Evolutionary conservation across 352 stramenopile species (phyloP).

Genomic region (Phytophthora lateralis): DNA sequence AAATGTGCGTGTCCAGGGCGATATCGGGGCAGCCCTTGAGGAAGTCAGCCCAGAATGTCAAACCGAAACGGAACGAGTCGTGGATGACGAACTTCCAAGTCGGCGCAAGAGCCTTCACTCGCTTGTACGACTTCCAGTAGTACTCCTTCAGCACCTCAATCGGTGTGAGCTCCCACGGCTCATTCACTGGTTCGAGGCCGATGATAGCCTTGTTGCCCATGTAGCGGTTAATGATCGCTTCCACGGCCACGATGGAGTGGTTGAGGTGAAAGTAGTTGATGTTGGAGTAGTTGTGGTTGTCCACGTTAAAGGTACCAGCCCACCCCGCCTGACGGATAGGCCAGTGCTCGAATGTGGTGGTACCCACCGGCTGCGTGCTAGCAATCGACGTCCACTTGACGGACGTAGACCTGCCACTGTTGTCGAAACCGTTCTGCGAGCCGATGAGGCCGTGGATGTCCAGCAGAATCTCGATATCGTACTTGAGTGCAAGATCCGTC

Average conservation of each 20-base stretch:
- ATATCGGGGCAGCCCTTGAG: slow-evolving; percentile 91
- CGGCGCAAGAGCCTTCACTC: slow-evolving; percentile 90
- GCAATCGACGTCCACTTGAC: slow-evolving; percentile 92
- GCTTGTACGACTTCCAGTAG: slow-evolving; percentile 97
- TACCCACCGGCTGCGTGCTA: slow-evolving; percentile 77
- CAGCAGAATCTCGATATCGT: slow-evolving; percentile 90
- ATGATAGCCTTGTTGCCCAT: slow-evolving; percentile 89
- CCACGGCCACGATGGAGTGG: slow-evolving; percentile 91
- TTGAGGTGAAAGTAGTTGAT: slow-evolving; percentile 94
- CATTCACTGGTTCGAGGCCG: slow-evolving; percentile 95
- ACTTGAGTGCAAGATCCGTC: slow-evolving; percentile 85
- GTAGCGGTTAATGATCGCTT: slow-evolving; percentile 91
- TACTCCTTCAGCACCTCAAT: slow-evolving; percentile 93
- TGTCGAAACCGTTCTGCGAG: slow-evolving; percentile 97
- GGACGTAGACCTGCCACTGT: slow-evolving; percentile 87
- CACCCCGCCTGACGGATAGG: slow-evolving; percentile 91
- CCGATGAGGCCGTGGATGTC: slow-evolving; percentile 94
- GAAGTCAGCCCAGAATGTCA: slow-evolving; percentile 74
- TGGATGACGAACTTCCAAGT: slow-evolving; percentile 97
- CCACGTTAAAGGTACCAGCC: slow-evolving; percentile 91
- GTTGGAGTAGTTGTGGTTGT: slow-evolving; percentile 85
- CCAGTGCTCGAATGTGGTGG: slow-evolving; percentile 95
- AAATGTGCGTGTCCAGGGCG: slow-evolving; percentile 96
- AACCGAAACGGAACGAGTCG: slow-evolving; percentile 94
- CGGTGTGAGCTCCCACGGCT: slow-evolving; percentile 95